A percentile compares a stretch with the other conserved stretches of the same genome.
Evolutionary conservation across 768 basidiomycete genomes (phyloP).

Genomic region (Mycena sanguinolenta): DNA sequence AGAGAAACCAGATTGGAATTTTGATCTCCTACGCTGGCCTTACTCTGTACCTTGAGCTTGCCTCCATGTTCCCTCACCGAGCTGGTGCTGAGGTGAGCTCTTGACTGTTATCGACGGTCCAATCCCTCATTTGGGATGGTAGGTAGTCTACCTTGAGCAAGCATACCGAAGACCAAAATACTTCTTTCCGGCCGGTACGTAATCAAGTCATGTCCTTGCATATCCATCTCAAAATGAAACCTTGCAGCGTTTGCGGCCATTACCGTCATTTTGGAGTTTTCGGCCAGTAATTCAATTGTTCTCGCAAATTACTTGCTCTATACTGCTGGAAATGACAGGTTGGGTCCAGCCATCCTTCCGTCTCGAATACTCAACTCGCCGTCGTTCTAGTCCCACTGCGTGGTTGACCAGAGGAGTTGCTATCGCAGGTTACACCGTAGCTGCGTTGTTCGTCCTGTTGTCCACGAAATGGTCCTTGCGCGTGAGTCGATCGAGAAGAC

Average conservation of each 20-base stretch:
- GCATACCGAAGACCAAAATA: slow-evolving; percentile 59
- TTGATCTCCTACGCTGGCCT: slow-evolving; percentile 44
- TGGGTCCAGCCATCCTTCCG: not conserved
- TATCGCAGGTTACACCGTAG: slow-evolving; percentile 41
- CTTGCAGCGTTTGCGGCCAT: slow-evolving; percentile 53
- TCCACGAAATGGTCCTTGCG: slow-evolving; percentile 54
- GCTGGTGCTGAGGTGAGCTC: slow-evolving; percentile 61
- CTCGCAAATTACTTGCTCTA: slow-evolving; percentile 53
- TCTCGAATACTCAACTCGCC: not conserved
- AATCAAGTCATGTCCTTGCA: not conserved
- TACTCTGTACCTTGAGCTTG: slow-evolving; percentile 59
- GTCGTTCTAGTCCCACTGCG: not conserved
- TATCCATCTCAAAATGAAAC: too few species aligned
- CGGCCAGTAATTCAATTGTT: slow-evolving; percentile 54
- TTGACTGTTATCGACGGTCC: too few species aligned
- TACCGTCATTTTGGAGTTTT: slow-evolving; percentile 53
- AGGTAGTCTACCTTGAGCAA: slow-evolving; percentile 41
- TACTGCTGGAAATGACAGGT: slow-evolving; percentile 43
- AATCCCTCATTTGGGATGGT: slow-evolving; percentile 1
- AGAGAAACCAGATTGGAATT: slow-evolving; percentile 13
- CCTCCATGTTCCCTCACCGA: slow-evolving; percentile 62
- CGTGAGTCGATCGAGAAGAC: slow-evolving; percentile 48
- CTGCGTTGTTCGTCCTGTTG: slow-evolving; percentile 5
- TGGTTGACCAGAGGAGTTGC: slow-evolving; percentile 41
- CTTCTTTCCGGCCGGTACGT: slow-evolving; percentile 51